These are phyloP conservation scores for Alternaria gaisen DNA, from an alignment of 2,329 filamentous ascomycete species.

Conservation along the genomic window DNA sequence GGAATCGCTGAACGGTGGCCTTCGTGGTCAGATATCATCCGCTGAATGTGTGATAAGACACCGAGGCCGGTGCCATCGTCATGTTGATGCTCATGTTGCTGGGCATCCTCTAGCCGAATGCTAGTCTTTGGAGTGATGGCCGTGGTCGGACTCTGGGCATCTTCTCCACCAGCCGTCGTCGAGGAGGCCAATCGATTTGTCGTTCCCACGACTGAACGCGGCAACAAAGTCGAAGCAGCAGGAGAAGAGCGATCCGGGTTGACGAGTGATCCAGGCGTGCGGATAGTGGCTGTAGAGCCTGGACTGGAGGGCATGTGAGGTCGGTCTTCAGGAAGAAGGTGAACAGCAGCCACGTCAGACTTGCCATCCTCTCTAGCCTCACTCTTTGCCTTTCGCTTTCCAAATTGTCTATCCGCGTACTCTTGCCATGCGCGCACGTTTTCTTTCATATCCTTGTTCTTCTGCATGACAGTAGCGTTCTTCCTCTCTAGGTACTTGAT, in stretches of 20 bases:
- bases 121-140: slow-evolving; percentile 18
- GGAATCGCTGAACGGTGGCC: slow-evolving; percentile 23
- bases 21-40: not conserved
- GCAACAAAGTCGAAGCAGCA: slow-evolving; percentile 17
- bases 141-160: not conserved
- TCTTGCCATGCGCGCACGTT: slow-evolving; percentile 51
- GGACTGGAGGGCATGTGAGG: slow-evolving; percentile 38
- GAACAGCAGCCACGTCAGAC: slow-evolving; percentile 7
- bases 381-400: slow-evolving; percentile 32
- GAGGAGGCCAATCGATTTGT: not conserved
- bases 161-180: not conserved
- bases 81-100: not conserved
- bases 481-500: slow-evolving; percentile 47
- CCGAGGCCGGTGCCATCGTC: not conserved
- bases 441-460: slow-evolving; percentile 53
- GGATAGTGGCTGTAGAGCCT: slow-evolving; percentile 19
- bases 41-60: slow-evolving; percentile 1
- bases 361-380: slow-evolving; percentile 19
- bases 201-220: not conserved
- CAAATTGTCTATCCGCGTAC: slow-evolving; percentile 44
- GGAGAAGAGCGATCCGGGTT: slow-evolving; percentile 31
- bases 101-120: not conserved
- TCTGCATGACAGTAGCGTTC: slow-evolving; percentile 44
- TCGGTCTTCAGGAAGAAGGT: slow-evolving; percentile 19
- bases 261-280: slow-evolving; percentile 24